Percentiles rank a stretch among this genome's conserved stretches.
phyloP scores from a whole-genome alignment of 2,329 filamentous ascomycete genomes.

The Fusarium neocosmosporiellum region DNA sequence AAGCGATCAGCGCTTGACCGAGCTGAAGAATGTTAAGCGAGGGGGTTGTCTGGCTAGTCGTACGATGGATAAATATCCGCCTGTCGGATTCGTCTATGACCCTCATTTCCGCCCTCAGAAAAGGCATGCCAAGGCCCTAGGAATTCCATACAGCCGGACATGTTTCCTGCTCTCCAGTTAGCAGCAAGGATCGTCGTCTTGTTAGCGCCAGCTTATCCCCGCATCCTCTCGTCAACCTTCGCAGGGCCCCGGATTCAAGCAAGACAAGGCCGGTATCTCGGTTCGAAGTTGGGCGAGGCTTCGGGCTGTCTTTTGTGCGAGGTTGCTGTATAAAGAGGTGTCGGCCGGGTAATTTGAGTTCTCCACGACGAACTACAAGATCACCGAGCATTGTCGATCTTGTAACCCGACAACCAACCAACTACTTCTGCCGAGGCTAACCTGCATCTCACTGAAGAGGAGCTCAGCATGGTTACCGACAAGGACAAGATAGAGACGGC shows the following conservation, averaged over 20 bases:
- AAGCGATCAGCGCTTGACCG: too few species aligned
- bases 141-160: not conserved
- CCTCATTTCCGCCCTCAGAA: not conserved
- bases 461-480: not conserved
- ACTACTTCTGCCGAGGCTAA: not conserved
- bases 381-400: not conserved
- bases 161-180: not conserved
- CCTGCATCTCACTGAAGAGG: not conserved
- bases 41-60: not conserved
- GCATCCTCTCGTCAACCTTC: not conserved
- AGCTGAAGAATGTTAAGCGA: not conserved
- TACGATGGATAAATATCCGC: slow-evolving; percentile 3
- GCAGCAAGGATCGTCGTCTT: not conserved
- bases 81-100: not conserved
- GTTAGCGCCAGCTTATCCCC: not conserved
- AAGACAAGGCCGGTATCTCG: not conserved
- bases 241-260: not conserved
- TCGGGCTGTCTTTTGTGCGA: slow-evolving; percentile 3
- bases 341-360: not conserved
- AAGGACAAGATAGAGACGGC: not conserved
- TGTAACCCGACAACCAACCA: not conserved
- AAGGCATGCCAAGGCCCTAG: not conserved
- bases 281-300: not conserved
- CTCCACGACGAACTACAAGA: not conserved
- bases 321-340: not conserved